Percentiles rank a stretch among this genome's conserved stretches.
Evolutionary conservation across 306 rosid species (phyloP).

Genomic region (Cucurbita pepo): DNA sequence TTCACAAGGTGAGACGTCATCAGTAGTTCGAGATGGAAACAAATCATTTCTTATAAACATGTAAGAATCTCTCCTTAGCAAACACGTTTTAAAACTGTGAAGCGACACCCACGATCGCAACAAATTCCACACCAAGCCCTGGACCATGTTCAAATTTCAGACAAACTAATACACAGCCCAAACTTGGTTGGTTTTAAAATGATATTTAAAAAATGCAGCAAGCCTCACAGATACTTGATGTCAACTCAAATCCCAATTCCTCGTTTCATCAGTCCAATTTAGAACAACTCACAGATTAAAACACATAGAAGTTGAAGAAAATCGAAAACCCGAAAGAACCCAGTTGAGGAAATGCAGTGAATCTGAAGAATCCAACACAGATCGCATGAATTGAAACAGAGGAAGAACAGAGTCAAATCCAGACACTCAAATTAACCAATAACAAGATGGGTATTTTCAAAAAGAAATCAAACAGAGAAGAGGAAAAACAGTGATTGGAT

Average conservation of each 20-base stretch:
- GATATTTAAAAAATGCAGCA: background rate
- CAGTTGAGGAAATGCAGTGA: slow-evolving; percentile 32
- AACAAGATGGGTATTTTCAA: background rate
- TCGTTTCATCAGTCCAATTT: background rate
- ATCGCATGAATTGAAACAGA: background rate
- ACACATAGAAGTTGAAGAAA: background rate
- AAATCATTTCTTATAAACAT: no score
- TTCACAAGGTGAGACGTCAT: no score
- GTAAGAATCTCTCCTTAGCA: no score
- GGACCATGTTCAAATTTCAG: background rate
- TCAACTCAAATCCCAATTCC: background rate
- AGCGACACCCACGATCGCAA: no score
- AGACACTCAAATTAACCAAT: background rate
- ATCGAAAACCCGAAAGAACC: slow-evolving; percentile 29
- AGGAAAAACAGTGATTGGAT: slow-evolving; percentile 4
- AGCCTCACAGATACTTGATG: no score
- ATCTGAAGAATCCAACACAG: slow-evolving; percentile 13
- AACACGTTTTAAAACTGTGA: no score
- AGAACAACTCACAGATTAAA: background rate
- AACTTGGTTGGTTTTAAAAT: background rate
- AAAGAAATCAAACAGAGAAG: slow-evolving; percentile 3
- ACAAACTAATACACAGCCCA: background rate
- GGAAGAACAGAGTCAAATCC: background rate
- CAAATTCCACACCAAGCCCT: background rate
- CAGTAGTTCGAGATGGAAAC: no score